Percentiles rank a stretch among this genome's conserved stretches.
phyloP scores from a whole-genome alignment of 306 rosid genomes.

The Mimosa pudica region DNA sequence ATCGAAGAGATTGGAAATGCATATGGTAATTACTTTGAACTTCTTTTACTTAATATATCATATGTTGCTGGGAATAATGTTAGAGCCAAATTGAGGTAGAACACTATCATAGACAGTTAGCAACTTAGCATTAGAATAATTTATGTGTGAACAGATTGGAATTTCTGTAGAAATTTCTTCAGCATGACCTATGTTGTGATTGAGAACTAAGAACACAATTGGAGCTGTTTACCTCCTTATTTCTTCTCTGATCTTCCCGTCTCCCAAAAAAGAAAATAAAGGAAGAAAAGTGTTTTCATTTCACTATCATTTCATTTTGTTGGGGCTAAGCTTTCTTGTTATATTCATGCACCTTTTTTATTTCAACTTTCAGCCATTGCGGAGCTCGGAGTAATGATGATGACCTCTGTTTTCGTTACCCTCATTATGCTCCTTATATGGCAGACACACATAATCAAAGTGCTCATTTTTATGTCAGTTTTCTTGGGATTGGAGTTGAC shows the following conservation, averaged over 20 bases:
- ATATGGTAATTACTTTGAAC: slow-evolving; percentile 54
- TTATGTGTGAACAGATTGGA: slow-evolving; percentile 21
- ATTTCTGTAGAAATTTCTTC: slow-evolving; percentile 24
- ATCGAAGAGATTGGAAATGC: slow-evolving; percentile 97
- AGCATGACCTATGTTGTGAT: slow-evolving; percentile 26
- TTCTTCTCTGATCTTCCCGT: neutral
- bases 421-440: slow-evolving; percentile 98
- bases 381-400: slow-evolving; percentile 98
- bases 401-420: slow-evolving; percentile 83
- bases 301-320: neutral
- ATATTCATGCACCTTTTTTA: slow-evolving; percentile 20
- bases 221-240: neutral
- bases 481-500: slow-evolving; percentile 87
- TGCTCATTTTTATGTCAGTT: slow-evolving; percentile 60
- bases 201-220: neutral
- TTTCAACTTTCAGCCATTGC: slow-evolving; percentile 70
- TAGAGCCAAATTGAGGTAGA: slow-evolving; percentile 21
- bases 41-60: slow-evolving; percentile 3
- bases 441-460: slow-evolving; percentile 81
- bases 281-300: neutral
- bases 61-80: slow-evolving; percentile 16
- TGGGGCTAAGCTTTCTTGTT: neutral
- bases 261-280: neutral
- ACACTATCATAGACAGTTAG: slow-evolving; percentile 15
- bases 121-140: slow-evolving; percentile 27